These are phyloP conservation scores for Erodium texanum DNA, from an alignment of 441 rosid genomes.

Conservation along the genomic window DNA sequence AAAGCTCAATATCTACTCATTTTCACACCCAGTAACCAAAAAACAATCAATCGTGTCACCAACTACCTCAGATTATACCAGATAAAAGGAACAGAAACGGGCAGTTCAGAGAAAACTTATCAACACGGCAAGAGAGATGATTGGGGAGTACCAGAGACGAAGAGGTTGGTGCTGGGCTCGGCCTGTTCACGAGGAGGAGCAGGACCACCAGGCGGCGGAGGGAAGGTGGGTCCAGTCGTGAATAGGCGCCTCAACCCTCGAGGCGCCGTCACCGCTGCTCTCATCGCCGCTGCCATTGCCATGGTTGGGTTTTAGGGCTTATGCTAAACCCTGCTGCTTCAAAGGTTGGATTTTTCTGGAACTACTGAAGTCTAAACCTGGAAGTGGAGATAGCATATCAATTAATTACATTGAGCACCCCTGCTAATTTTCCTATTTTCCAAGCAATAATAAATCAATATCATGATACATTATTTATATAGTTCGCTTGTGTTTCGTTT, in stretches of 20 bases:
- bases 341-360: background rate
- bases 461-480: too few species aligned
- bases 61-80: background rate
- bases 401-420: too few species aligned
- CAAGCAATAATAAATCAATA: too few species aligned
- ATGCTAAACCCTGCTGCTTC: constrained; percentile 5
- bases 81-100: constrained; percentile 6
- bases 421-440: too few species aligned
- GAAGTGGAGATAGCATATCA: too few species aligned
- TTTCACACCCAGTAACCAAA: background rate
- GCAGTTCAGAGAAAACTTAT: background rate
- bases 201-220: constrained; percentile 22
- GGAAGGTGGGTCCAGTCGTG: constrained; percentile 35
- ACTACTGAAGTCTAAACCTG: too few species aligned
- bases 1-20: background rate
- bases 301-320: constrained; percentile 5
- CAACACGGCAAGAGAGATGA: too few species aligned
- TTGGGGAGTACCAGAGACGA: constrained; percentile 44
- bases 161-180: constrained; percentile 69
- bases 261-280: constrained; percentile 36
- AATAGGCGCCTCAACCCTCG: constrained; percentile 39
- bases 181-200: constrained; percentile 47
- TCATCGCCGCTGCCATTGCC: constrained; percentile 38
- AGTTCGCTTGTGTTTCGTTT: too few species aligned
- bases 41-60: background rate